Evolutionary conservation across 805 yeast species (phyloP).

Genomic region (Schizosaccharomyces japonicus): DNA sequence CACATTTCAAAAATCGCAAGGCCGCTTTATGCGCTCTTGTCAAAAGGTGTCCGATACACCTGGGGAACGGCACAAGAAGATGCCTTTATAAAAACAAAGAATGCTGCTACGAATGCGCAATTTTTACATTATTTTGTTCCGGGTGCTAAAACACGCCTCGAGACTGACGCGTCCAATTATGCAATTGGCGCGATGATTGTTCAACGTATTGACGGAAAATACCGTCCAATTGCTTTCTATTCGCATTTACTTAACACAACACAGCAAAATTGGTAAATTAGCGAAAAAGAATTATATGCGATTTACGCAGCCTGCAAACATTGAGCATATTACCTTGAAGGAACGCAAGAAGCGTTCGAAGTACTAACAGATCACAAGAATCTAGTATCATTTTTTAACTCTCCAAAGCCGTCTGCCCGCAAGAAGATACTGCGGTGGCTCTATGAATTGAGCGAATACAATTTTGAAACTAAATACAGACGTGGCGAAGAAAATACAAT

Average conservation of each 20-base stretch:
- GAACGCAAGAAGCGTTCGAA: background rate
- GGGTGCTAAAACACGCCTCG: background rate
- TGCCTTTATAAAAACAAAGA: background rate
- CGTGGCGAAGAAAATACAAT: background rate
- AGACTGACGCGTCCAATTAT: background rate
- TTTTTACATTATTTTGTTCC: background rate
- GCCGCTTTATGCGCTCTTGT: background rate
- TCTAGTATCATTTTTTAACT: background rate
- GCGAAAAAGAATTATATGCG: conserved; percentile 8
- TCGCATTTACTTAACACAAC: background rate
- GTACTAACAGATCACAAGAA: background rate
- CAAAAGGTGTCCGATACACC: background rate
- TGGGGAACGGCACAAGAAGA: background rate
- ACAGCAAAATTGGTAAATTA: conserved; percentile 7
- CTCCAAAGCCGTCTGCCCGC: background rate
- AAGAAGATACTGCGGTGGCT: background rate
- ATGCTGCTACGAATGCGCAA: background rate
- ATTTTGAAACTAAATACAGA: background rate
- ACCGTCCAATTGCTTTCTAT: conserved; percentile 5
- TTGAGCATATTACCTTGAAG: background rate
- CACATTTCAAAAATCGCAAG: background rate
- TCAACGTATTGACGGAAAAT: too few relatives aligned
- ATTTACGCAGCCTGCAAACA: background rate
- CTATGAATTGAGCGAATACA: background rate
- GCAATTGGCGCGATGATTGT: too few relatives aligned